Evolutionary conservation across 345 rosid species (phyloP), one percentile per base, ranked within the genome.

Genomic region (Orychophragmus violaceus): DNA sequence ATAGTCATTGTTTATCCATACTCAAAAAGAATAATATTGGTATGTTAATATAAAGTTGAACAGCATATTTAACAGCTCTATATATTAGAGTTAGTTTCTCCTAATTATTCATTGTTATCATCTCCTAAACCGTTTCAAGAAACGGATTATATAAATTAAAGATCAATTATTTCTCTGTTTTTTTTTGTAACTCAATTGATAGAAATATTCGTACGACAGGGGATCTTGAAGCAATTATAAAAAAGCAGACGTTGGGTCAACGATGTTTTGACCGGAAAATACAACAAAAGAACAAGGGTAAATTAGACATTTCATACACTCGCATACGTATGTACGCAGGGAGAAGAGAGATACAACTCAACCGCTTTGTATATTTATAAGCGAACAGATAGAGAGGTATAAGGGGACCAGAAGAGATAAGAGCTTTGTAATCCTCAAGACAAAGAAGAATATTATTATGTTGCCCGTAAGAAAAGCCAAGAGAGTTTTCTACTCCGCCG

Each of bases 381-480:
- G 60, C 49, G 19, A 57, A 19, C 60, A 44, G 69, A 50, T 12
- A 5, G 5, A 56, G 25, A 62, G 56, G 60, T 36, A 72, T 45
- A 87, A 80, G 90, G 82, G 82, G 77, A 83, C 86, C 35, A 81
- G 81, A 52, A 77, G 52, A 49, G 53, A 11, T n/a, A 49, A 49
- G 5, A 49, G 42, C 75, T 72, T 72, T 10, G 54, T 60, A 80
- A 76, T 82, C 83, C 80, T 45, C 90, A 52, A 27, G 35, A 81
- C 62, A 16, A 1, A 78, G 70, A 57, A 19, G 8, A 33, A 72
- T 18, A 69, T 45, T 25, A 68, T 57, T 52, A 66, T 66, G 72
- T 46, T 33, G 21, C 62, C 60, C 17, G 23, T 25, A 0, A 65
- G 24, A 50, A 59, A 42, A 41, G 24, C 67, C 4, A 66, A 66